Percentiles rank a stretch among this genome's conserved stretches.
Conservation (phyloP, 23 red algal genomes). For the Gracilaria domingensis region DNA sequence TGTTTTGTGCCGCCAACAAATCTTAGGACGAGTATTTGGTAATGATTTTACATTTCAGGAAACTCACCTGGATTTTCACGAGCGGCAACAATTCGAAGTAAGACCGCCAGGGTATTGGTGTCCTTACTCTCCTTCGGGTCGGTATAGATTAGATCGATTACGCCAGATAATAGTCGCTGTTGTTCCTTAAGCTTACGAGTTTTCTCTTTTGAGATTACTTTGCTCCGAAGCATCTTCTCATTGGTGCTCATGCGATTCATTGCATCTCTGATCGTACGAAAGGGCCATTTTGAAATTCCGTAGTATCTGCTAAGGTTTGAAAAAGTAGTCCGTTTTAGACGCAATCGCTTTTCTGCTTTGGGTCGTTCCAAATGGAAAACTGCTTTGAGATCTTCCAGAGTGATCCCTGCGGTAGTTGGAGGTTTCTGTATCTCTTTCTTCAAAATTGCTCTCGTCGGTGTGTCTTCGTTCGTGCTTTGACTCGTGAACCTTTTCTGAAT, state of each 20-base stretch:
- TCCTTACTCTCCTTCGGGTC: slow-evolving; percentile 63
- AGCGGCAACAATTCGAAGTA: slow-evolving; percentile 55
- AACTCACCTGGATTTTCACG: slow-evolving; percentile 33
- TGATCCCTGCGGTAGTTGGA: slow-evolving; percentile 51
- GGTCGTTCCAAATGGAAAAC: slow-evolving; percentile 71
- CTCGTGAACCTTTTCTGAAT: background rate
- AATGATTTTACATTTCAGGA: slow-evolving; percentile 1
- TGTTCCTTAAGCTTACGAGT: slow-evolving; percentile 63
- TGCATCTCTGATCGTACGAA: slow-evolving; percentile 66
- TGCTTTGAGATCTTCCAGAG: slow-evolving; percentile 48
- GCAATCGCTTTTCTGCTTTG: slow-evolving; percentile 58
- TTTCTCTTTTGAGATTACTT: slow-evolving; percentile 31
- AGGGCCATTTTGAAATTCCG: slow-evolving; percentile 78
- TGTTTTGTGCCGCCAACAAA: too few species aligned
- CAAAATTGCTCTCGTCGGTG: background rate
- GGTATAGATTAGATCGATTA: slow-evolving; percentile 64
- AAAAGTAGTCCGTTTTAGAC: slow-evolving; percentile 69
- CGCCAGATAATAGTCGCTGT: slow-evolving; percentile 46
- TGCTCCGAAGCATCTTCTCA: slow-evolving; percentile 27
- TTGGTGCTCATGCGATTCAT: slow-evolving; percentile 58
- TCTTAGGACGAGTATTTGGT: too few species aligned
- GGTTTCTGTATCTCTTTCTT: slow-evolving; percentile 58
- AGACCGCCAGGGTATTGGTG: slow-evolving; percentile 62
- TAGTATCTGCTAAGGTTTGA: slow-evolving; percentile 72
- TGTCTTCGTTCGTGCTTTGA: background rate